Conservation (phyloP, 2,329 filamentous ascomycete species). For the Exophiala alcalophila region DNA sequence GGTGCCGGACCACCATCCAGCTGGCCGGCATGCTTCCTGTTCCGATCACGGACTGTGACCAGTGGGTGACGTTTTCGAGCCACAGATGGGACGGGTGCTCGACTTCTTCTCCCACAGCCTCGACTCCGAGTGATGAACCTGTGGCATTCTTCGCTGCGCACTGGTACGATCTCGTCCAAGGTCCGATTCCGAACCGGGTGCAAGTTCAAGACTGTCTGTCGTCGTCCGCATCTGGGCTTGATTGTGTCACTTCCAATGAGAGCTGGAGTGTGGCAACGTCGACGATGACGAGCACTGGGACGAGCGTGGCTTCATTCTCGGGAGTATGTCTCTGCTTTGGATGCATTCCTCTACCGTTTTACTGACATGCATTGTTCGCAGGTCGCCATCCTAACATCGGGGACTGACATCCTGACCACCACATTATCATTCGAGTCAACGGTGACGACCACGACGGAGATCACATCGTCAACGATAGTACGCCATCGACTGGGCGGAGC, state of each 20-base stretch:
- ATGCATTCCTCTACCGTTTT: background rate
- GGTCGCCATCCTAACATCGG: slow-evolving; percentile 13
- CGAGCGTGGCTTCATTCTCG: slow-evolving; percentile 13
- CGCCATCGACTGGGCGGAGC: slow-evolving; percentile 4
- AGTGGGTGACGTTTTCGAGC: slow-evolving; percentile 29
- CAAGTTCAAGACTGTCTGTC: slow-evolving; percentile 21
- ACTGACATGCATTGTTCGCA: slow-evolving; percentile 2
- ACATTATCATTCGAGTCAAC: slow-evolving; percentile 18
- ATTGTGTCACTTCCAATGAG: slow-evolving; percentile 21
- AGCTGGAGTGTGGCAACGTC: slow-evolving; percentile 18
- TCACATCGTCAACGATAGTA: slow-evolving; percentile 11
- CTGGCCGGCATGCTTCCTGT: slow-evolving; percentile 22
- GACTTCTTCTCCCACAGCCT: background rate
- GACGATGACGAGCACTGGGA: slow-evolving; percentile 11
- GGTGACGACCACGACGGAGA: slow-evolving; percentile 5
- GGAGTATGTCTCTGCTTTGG: slow-evolving; percentile 10
- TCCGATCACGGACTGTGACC: slow-evolving; percentile 26
- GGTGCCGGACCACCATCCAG: slow-evolving; percentile 23
- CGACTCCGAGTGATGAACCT: slow-evolving; percentile 1
- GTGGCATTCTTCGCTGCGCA: slow-evolving; percentile 23
- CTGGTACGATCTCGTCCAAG: slow-evolving; percentile 24
- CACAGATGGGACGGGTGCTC: slow-evolving; percentile 16
- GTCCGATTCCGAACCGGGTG: slow-evolving; percentile 18
- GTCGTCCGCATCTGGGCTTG: background rate
- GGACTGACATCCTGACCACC: slow-evolving; percentile 11